Base-by-base conservation (phyloP, 2,329 filamentous ascomycete species). In the Teratosphaeria nubilosa region DNA sequence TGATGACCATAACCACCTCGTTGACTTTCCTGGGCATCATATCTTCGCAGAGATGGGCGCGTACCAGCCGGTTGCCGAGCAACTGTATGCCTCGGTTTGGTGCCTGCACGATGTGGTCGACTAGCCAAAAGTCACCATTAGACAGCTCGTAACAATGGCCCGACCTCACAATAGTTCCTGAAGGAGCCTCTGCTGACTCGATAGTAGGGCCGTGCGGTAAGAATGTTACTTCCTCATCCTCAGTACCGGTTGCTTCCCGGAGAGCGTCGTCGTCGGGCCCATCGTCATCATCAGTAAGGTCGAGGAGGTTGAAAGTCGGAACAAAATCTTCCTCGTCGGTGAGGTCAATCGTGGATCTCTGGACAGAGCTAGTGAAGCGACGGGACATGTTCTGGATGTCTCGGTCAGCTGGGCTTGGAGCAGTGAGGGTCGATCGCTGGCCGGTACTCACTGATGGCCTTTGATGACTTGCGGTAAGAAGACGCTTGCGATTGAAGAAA, bases 1-100 rank as follows among this genome's bases (percentile, higher is more conserved):
- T 57, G 3, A 59, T 69, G 25, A 73, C 53, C 71, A 77, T 75
- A 24, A 73, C 72, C 24, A 83, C 57, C 59, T 83, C 80, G 51
- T 81, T 67, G 1, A 31, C 51, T 6, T 34, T 68, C 11, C 66
- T 69, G 0, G 73, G 73, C 2, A 80, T 65, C 13, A 73, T 67
- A 0, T 70, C 72, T 2, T 69, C 60, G 16, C 75, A 61, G 1
- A 69, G 58, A 2, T 67, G 69, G 1, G 68, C 66, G 9, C 70
- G 69, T 4, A 70, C 65, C 5, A 75, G 71, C 2, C 68, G 70
- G 1, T 72, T 65, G 0, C 78, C 78, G 45, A 67, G 65, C 2
- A 82, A 11, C 25, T 41, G 54, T 16, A 45, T 60, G 9, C 32
- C 54, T 22, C 27, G 16, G 22, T 5, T n/a, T 22, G 41, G n/a